Evolutionary conservation across 148 eudicot genomes (phyloP).

Genomic region (Vaccinium darrowii): DNA sequence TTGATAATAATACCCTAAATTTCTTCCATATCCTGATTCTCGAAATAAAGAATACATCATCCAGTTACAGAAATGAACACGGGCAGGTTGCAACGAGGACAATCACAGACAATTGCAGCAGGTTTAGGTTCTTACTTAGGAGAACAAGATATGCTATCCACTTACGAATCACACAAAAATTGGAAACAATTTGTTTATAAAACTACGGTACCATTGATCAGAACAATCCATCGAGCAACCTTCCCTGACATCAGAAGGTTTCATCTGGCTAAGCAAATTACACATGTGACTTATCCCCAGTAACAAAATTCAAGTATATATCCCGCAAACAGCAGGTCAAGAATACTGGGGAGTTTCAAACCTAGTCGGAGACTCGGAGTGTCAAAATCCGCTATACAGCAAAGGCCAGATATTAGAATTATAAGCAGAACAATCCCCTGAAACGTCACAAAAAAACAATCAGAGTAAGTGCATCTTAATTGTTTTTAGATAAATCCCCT

Average conservation of each 20-base stretch:
- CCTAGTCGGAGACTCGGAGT: constrained; percentile 61
- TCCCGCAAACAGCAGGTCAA: constrained; percentile 22
- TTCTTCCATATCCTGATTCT: not conserved
- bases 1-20: not conserved
- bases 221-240: not conserved
- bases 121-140: not conserved
- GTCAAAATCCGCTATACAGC: constrained; percentile 96
- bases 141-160: not conserved
- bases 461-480: not conserved
- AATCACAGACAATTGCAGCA: not conserved
- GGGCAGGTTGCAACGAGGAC: not conserved
- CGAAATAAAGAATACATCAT: not conserved
- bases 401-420: constrained; percentile 86
- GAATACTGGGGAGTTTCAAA: constrained; percentile 88
- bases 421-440: constrained; percentile 86
- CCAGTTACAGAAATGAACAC: not conserved
- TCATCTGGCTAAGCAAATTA: not conserved
- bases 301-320: not conserved
- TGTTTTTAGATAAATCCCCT: not conserved
- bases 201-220: not conserved
- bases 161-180: not conserved
- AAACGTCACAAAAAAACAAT: constrained; percentile 18
- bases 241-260: not conserved
- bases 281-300: not conserved
- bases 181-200: not conserved